Evolutionary conservation across 805 yeast genomes (phyloP).

Genomic region (Hanseniaspora nectarophila): DNA sequence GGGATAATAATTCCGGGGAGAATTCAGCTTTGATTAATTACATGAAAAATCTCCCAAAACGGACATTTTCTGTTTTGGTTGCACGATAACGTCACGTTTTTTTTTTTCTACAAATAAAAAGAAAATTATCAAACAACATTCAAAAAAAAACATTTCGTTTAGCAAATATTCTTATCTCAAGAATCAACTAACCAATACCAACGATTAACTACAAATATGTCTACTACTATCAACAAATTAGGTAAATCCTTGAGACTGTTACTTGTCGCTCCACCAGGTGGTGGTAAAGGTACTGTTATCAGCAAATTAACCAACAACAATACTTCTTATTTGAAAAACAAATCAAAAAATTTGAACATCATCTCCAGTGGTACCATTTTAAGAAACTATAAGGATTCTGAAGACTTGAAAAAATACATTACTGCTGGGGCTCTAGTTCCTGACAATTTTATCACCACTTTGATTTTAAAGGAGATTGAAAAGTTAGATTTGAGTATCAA

Average conservation of each 20-base stretch:
- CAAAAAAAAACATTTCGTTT: too few species aligned
- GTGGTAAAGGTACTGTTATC: conserved; percentile 90
- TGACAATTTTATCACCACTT: conserved; percentile 50
- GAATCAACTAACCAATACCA: too few species aligned
- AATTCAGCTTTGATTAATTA: too few species aligned
- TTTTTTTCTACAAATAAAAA: too few species aligned
- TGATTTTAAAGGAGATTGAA: conserved; percentile 32
- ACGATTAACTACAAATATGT: not conserved
- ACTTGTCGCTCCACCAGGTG: conserved; percentile 85
- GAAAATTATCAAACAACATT: too few species aligned
- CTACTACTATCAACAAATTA: not conserved
- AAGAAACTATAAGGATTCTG: conserved; percentile 48
- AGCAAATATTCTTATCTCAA: too few species aligned
- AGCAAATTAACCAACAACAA: conserved; percentile 40
- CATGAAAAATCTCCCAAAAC: too few species aligned
- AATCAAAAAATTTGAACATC: conserved; percentile 24
- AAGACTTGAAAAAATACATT: conserved; percentile 44
- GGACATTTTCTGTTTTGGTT: too few species aligned
- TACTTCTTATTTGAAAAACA: not conserved
- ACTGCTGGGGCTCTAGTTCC: conserved; percentile 60
- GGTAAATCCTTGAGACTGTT: conserved; percentile 48
- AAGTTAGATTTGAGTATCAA: conserved; percentile 32
- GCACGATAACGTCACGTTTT: too few species aligned
- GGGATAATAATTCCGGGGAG: too few species aligned
- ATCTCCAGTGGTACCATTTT: conserved; percentile 78